Base-by-base conservation (phyloP, 1,284 basidiomycete genomes). In the Irpex sp. region DNA sequence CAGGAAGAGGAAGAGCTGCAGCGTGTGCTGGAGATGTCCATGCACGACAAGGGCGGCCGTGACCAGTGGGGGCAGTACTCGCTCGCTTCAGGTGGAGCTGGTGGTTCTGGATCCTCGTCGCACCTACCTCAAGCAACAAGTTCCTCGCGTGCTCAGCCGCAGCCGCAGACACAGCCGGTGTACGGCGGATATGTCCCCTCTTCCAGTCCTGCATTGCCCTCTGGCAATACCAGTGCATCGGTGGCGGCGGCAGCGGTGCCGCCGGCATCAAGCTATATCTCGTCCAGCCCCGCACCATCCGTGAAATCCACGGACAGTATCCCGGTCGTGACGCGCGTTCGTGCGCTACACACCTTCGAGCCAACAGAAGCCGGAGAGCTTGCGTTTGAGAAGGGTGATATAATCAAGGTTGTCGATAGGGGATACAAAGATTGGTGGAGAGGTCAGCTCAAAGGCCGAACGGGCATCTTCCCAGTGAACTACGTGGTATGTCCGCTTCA, bases 371-470 rank as follows among this genome's bases (percentile, higher is more conserved):
- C 89, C 0, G 97, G 96, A 11, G 97, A 99, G 76, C 83, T 99
- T 4, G 88, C 89, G 1, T 98, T 99, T 73, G 88, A 93, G 62
- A 92, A 93, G 68, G 97, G 96, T 2, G 97, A 99, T 70, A 81
- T 98, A 59, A 96, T 99, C 78, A 95, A 96, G 69, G 97, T 98
- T 13, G 88, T 99, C 8, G 95, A 98, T 75, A 87, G 94, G 50
- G 93, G 92, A 31, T 98, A 98, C 78, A 92, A 95, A 71, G 95
- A 98, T 74, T 99, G 97, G 97, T 99, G 97, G 96, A 82, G 94
- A 55, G 97, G 97, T 1, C 96, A 98, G 69, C 77, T 95, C 47
- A 92, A 92, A 68, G 95, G 96, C 1, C 82, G 93, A 64, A 95
- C 95, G 6, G 97, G 97, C 11, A 99, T 99, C 65, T 99, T 99